Evolutionary conservation across 2,329 filamentous ascomycete genomes (phyloP), one percentile per base, ranked within the genome.

Genomic region (Sarocladiaceae sp.): DNA sequence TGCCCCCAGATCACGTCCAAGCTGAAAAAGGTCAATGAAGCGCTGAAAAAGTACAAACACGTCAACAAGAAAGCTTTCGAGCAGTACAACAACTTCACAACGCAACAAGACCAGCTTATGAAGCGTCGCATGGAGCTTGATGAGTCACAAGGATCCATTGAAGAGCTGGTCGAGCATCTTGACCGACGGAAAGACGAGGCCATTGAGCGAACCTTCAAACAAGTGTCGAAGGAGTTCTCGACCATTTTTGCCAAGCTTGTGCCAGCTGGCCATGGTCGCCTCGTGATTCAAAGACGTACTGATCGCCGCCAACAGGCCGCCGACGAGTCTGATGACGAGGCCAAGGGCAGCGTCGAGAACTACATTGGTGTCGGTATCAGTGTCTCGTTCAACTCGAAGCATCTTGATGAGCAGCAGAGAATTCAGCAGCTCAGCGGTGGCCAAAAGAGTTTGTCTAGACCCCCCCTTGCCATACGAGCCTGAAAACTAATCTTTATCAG

Each of bases 41-140:
- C 86, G 0, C 73, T 97, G 45, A 97, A 97, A 69, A 95, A 96
- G 62, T 97, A 93, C 68, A 88, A 89, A 45, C 88, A 96, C 57
- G 90, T 98, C 68, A 98, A 98, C 77, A 98, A 97, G 70, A 97
- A 98, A 68, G 93, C 93, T 0, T 95, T 97, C 60, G 94, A 98
- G 66, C 93, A 98, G 63, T 98, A 97, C 70, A 94, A 91, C 68
- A 95, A 83, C 67, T 98, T 97, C 62, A 96, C 91, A 6, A 85
- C 83, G 42, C 88, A 96, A 65, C 85, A 94, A 46, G 90, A 95
- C 50, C 84, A 85, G 18, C 74, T 98, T 15, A 85, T 86, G 41
- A 85, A 86, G 58, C 85, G 93, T 53, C 81, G 91, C 41, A 79
- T 83, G 55, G 93, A 97, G 61, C 80, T 98, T 10, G 88, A 95